Conservation (phyloP, 306 rosid genomes). For the Rosa persica region DNA sequence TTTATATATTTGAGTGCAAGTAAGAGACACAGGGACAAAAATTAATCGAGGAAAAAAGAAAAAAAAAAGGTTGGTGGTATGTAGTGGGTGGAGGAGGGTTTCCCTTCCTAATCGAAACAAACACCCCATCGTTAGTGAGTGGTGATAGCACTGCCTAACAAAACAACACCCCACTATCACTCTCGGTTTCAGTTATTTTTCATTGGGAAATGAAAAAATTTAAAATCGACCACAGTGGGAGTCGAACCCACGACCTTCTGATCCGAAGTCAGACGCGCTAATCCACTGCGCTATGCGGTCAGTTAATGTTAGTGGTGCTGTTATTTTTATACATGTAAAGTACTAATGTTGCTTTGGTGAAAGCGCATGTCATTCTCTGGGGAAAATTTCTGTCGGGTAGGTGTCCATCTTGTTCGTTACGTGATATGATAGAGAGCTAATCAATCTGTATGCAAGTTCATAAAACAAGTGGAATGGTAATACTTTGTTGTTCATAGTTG, state of each 20-base stretch:
- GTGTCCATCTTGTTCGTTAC: no score
- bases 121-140: conserved; percentile 23
- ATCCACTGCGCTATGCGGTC: conserved; percentile 21
- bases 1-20: neutral
- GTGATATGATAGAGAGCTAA: no score
- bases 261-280: conserved; percentile 20
- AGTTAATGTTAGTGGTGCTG: neutral
- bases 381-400: no score
- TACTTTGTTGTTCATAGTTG: neutral
- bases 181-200: neutral
- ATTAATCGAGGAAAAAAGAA: neutral
- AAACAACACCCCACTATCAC: neutral
- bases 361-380: no score
- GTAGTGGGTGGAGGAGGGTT: conserved; percentile 21
- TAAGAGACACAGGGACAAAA: neutral
- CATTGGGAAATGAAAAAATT: neutral
- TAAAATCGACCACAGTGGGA: conserved; percentile 7
- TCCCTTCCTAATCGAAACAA: conserved; percentile 13
- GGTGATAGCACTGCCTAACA: conserved; percentile 11
- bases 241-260: conserved; percentile 20
- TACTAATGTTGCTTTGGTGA: no score
- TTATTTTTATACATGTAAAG: no score
- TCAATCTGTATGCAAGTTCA: no score
- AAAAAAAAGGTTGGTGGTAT: neutral
- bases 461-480: no score